Evolutionary conservation across 805 yeast genomes (phyloP), one percentile per base, ranked within the genome.

Genomic region (Metschnikowia orientalis): DNA sequence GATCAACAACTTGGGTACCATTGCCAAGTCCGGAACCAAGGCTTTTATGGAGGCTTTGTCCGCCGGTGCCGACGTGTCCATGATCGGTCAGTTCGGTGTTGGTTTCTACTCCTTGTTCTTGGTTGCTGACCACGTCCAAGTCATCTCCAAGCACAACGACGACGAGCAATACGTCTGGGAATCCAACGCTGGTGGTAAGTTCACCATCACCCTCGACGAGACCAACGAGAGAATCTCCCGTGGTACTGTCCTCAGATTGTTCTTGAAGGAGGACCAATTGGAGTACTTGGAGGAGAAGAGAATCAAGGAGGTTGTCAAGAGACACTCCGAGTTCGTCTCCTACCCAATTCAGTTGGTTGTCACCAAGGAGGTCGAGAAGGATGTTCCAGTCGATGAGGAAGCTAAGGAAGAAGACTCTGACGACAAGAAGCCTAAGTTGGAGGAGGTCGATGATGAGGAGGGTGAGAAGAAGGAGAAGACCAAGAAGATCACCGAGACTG

Each of bases 41-140:
- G 87, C 95, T 53, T 92, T 92, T 69, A 92, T 92, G 98, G 98
- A 92, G 74, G 98, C 98, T 50, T 77, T 94, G 50, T 82, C 95
- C 49, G 97, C 97, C 48, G 98, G 98, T 73, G 98, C 99, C 43
- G 99, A 92, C 67, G 97, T 92, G 45, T 89, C 97, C 47, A 92
- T 92, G 98, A 92, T 92, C 73, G 99, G 99, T 79, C 98, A 92
- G 75, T 92, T 92, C 75, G 99, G 99, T 88, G 98, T 92, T 55
- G 99, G 99, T 81, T 92, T 92, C 90, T 92, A 92, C 82, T 92
- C 99, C 35, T 76, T 90, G 51, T 92, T 92, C 85, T 79, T 92
- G 74, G 98, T 92, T 62, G 97, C 98, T 56, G 99, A 92, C 74
- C 86, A 79, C 54, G 98, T 92, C 47, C 96, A 92, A 74, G 99